phyloP scores from a whole-genome alignment of 768 basidiomycete genomes.

The Lentinula raphanica region DNA sequence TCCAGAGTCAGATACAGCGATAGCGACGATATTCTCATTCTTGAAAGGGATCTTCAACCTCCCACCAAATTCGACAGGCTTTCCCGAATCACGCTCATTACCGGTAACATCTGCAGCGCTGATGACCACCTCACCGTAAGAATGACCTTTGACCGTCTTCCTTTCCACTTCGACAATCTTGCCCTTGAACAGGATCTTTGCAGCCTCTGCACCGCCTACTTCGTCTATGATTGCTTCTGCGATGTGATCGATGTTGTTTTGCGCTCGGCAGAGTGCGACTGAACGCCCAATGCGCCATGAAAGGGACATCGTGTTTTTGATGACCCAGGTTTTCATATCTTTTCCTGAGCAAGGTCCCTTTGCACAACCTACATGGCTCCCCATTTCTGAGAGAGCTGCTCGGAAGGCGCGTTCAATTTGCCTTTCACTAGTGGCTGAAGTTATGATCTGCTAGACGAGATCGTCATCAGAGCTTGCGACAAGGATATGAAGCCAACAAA shows the following conservation, averaged over 20 bases:
- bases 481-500: neutral
- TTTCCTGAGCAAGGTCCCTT: conserved; percentile 29
- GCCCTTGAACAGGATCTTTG: conserved; percentile 40
- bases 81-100: conserved; percentile 10
- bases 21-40: conserved; percentile 48
- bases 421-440: conserved; percentile 27
- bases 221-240: conserved; percentile 29
- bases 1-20: conserved; percentile 23
- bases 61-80: conserved; percentile 25
- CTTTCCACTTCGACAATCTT: conserved; percentile 47
- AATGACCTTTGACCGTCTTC: conserved; percentile 34
- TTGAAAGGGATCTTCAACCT: conserved; percentile 45
- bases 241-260: conserved; percentile 34
- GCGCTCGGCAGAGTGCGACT: conserved; percentile 38
- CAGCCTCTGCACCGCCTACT: conserved; percentile 29
- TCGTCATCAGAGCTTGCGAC: neutral
- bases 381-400: conserved; percentile 40
- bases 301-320: conserved; percentile 45
- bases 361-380: conserved; percentile 37
- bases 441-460: conserved; percentile 23
- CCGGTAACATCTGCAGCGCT: conserved; percentile 20
- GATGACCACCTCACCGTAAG: conserved; percentile 32
- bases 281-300: conserved; percentile 59
- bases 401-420: conserved; percentile 33
- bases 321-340: conserved; percentile 27